Percentiles rank a stretch among this genome's conserved stretches.
These are phyloP conservation scores for Cladobotryum mycophilum DNA, from an alignment of 2,329 filamentous ascomycete species.

Conservation along the genomic window DNA sequence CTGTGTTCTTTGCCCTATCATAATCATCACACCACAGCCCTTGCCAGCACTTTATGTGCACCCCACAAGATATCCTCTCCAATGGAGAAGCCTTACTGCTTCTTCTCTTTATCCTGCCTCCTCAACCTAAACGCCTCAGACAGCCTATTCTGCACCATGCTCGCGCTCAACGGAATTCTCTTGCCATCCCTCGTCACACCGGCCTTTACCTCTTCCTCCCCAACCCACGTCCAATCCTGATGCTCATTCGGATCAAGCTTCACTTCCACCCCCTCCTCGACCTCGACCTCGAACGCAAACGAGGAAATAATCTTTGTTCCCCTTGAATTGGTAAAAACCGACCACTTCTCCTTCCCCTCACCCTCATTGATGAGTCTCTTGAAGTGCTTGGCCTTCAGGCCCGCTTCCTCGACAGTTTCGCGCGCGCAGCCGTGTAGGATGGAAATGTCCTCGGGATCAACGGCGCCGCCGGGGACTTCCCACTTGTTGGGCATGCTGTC, in stretches of 20 bases:
- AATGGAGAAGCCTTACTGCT: too few relatives aligned
- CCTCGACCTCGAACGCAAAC: slow-evolving; percentile 33
- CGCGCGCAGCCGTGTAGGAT: slow-evolving; percentile 39
- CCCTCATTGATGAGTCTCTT: slow-evolving; percentile 24
- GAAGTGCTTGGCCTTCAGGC: slow-evolving; percentile 28
- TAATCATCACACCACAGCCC: too few relatives aligned
- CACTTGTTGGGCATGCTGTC: slow-evolving; percentile 41
- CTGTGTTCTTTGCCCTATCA: too few relatives aligned
- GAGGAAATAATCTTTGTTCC: slow-evolving; percentile 25
- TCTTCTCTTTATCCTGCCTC: slow-evolving; percentile 8
- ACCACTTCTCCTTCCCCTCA: slow-evolving; percentile 14
- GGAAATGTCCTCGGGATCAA: slow-evolving; percentile 34
- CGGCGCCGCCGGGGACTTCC: slow-evolving; percentile 45
- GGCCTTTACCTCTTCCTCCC: slow-evolving; percentile 29
- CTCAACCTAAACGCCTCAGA: slow-evolving; percentile 26
- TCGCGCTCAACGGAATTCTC: slow-evolving; percentile 27
- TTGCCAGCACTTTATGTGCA: too few relatives aligned
- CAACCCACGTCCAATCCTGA: slow-evolving; percentile 33
- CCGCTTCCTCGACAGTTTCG: slow-evolving; percentile 44
- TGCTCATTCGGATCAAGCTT: slow-evolving; percentile 36
- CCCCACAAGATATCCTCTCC: too few relatives aligned
- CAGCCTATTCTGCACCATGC: slow-evolving; percentile 21
- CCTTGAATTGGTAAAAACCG: slow-evolving; percentile 29
- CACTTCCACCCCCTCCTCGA: slow-evolving; percentile 21
- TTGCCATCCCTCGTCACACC: slow-evolving; percentile 20